Base-by-base conservation (phyloP, 371 early-diverging fungal species). In the Mortierella sp. region DNA sequence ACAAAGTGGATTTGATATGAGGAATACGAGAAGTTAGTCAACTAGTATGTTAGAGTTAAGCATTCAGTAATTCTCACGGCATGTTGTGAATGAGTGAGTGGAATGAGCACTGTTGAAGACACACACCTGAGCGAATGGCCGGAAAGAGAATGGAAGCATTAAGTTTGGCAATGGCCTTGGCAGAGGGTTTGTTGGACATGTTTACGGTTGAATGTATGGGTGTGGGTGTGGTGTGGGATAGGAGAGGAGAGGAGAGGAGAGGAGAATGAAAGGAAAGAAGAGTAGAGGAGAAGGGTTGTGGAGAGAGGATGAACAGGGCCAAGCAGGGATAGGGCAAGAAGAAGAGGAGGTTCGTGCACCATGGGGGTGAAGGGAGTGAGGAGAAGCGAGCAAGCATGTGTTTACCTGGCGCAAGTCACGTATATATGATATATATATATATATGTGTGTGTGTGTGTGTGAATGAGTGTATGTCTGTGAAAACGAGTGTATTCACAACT, bases 131-230 rank as follows among this genome's bases (percentile, higher is more conserved):
- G 71, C 76, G 76, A 54, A 84, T 84, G 70, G 81, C 84, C 21
- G 84, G 84, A 34, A 84, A 84, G 79, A 84, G 84, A 19, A 81
- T 84, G 57, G 84, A 65, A 44, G 84, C 84, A 70, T 84, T 84
- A 74, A 84, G 84, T 63, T 52, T 80, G 19, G 84, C 84, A 71
- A 84, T 79, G 42, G 84, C 81, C 79, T 84, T 84, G 9, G 81
- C 75, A 16, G 84, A 78, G 21, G 80, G 84, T 38, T 83, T 83
- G 72, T 78, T 79, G 26, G 84, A 71, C 80, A 81, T 81, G 31
- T 77, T 60, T 72, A 9, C 31, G 34, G 47, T 47, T 38, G 38
- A 45, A n/a, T 16, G 42, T 57, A 26, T 57, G 57, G 9, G 26
- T 55, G 2, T 57, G 24, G n/a, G 26, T 57, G 70, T 42, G 13